Percentiles rank a stretch among this genome's conserved stretches.
Conservation (phyloP, 495 filamentous ascomycete species). For the Penicillium cinerascens region DNA sequence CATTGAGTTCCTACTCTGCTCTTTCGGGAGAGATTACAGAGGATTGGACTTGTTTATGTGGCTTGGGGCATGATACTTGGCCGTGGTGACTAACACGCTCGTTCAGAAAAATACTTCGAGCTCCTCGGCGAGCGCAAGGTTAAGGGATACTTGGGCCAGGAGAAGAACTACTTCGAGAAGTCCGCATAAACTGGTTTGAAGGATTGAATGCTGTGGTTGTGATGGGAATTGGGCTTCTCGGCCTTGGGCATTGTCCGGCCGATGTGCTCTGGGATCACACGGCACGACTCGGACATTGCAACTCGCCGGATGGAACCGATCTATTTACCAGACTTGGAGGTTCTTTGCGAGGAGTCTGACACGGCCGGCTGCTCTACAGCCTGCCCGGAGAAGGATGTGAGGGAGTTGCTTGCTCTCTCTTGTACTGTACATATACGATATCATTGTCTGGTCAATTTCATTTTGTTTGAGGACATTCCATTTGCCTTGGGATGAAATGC, state of each 20-base stretch:
- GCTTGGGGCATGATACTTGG: neutral
- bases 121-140: slow-evolving; percentile 79
- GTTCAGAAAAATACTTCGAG: slow-evolving; percentile 86
- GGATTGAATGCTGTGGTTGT: neutral
- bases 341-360: neutral
- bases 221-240: neutral
- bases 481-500: neutral
- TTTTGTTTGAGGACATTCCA: slow-evolving; percentile 3
- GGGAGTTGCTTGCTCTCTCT: slow-evolving; percentile 10
- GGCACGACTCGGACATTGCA: neutral
- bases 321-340: neutral
- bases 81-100: neutral
- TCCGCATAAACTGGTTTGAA: slow-evolving; percentile 4
- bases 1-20: neutral
- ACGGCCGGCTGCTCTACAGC: neutral
- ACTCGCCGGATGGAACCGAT: neutral
- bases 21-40: neutral
- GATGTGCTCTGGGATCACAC: neutral
- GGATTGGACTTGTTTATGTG: neutral
- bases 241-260: neutral
- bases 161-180: slow-evolving; percentile 72
- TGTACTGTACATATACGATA: slow-evolving; percentile 29
- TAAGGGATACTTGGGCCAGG: slow-evolving; percentile 84
- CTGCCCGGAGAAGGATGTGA: neutral
- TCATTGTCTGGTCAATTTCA: slow-evolving; percentile 25